phyloP scores from a whole-genome alignment of 768 basidiomycete species.

The Paxillus ammoniavirescens region DNA sequence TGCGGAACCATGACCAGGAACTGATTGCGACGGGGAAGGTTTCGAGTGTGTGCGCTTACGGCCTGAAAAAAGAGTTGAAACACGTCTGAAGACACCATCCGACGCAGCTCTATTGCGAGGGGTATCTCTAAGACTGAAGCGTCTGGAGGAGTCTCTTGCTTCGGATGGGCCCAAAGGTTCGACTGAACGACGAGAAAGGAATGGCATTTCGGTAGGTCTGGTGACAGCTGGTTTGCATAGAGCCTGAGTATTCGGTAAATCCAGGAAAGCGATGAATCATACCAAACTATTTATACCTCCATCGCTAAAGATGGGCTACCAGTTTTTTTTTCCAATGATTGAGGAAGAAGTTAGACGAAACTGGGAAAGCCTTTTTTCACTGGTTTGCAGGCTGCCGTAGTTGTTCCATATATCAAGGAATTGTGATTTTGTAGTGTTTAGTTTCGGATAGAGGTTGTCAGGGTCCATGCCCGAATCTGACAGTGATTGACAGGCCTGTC shows the following conservation, averaged over 20 bases:
- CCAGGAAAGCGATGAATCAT: neutral
- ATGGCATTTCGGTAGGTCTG: constrained; percentile 18
- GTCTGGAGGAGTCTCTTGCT: constrained; percentile 3
- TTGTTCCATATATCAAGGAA: neutral
- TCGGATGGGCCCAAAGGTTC: constrained; percentile 17
- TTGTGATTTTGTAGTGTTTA: neutral
- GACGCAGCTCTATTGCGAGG: constrained; percentile 22
- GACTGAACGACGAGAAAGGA: constrained; percentile 29
- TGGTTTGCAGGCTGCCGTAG: neutral
- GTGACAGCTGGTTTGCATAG: constrained; percentile 10
- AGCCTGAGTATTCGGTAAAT: neutral
- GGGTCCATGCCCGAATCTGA: neutral
- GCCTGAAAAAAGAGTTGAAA: constrained; percentile 24
- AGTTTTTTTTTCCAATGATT: neutral
- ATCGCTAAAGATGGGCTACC: constrained; percentile 17
- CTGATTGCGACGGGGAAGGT: constrained; percentile 2
- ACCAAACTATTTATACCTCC: constrained; percentile 21
- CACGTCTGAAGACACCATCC: constrained; percentile 27
- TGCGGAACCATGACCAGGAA: neutral
- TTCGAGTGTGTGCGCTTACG: constrained; percentile 24
- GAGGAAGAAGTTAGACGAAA: neutral
- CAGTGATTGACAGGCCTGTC: too few relatives aligned
- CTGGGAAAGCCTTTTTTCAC: neutral
- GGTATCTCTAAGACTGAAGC: constrained; percentile 5
- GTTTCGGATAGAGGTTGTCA: neutral